Evolutionary conservation across 176 grass and related monocot species (phyloP).

Genomic region (Musa acuminata): DNA sequence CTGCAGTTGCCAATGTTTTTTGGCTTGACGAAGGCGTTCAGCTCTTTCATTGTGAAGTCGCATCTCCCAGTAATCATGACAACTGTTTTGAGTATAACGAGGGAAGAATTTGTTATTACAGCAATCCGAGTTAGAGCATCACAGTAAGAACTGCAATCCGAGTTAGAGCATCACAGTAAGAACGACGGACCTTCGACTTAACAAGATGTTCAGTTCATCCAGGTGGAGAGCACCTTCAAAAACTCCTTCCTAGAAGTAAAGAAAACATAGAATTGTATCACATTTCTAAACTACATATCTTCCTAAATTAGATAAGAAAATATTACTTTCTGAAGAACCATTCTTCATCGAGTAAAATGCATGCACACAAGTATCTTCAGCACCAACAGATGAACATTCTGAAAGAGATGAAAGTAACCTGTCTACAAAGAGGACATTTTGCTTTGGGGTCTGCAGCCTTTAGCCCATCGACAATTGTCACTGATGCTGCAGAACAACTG

Average conservation of each 20-base stretch:
- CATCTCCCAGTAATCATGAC: constrained; percentile 60
- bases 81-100: constrained; percentile 28
- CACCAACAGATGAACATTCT: constrained; percentile 11
- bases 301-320: no score
- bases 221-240: constrained; percentile 48
- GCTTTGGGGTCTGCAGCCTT: constrained; percentile 40
- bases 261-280: not conserved
- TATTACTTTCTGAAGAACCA: no score
- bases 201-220: constrained; percentile 61
- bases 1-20: constrained; percentile 64
- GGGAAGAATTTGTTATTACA: not conserved
- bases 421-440: constrained; percentile 69
- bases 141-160: not conserved
- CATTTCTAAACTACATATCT: no score
- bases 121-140: not conserved
- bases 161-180: not conserved
- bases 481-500: constrained; percentile 59
- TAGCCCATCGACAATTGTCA: constrained; percentile 60
- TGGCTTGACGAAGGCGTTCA: constrained; percentile 57
- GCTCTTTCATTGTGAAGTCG: constrained; percentile 41
- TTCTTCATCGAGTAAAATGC: no score
- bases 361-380: no score
- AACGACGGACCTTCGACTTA: constrained; percentile 42
- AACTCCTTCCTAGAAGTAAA: constrained; percentile 39
- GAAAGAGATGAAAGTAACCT: constrained; percentile 22